Base-by-base conservation (phyloP, 345 rosid genomes). In the Syzygium jambos region DNA sequence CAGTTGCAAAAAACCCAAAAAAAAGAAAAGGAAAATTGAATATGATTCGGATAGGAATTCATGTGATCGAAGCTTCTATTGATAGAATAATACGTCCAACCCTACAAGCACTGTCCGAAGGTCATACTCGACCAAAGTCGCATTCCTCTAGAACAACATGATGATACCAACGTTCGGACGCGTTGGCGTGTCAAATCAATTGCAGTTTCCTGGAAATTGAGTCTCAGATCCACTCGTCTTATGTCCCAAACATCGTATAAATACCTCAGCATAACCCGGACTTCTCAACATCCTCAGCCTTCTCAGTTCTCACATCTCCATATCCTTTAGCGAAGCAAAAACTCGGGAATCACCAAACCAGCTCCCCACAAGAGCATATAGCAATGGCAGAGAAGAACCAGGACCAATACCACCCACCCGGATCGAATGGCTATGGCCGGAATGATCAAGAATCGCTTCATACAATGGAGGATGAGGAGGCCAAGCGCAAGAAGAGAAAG, bases 401-500 rank as follows among this genome's bases (percentile, higher is more conserved):
- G 80, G 38, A 38, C 19, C 57, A 61, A 34, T 63, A 29, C 54
- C 86, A 73, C 80, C 80, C 80, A 73, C 61, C 86, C 27, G 63
- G 19, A 17, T 52, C 59, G 9, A 78, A 85, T 25, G 89, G 85
- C 25, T 49, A 57, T 21, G 84, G 52, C n/a, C 54, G 84, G 41
- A 82, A 87, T 55, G 87, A 88, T 51, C 87, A 78, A 30, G 89
- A 78, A 55, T 82, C 82, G 5, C 59, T 88, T 27, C 86, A 14
- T 8, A 17, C 41, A 14, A 52, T 52, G 85, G n/a, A 86, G 25
- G 56, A 84, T 14, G 84, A 86, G 77, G 90, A 89, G 84, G 77
- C 77, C 13, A 73, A 61, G 51, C 88, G 87, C 43, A 89, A 87
- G 90, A 90, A 89, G 86, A 86, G 92, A 53, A 86, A 77, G 53